These are phyloP conservation scores for Jamesozyma lodderae DNA, from an alignment of 805 yeast species.

Conservation along the genomic window DNA sequence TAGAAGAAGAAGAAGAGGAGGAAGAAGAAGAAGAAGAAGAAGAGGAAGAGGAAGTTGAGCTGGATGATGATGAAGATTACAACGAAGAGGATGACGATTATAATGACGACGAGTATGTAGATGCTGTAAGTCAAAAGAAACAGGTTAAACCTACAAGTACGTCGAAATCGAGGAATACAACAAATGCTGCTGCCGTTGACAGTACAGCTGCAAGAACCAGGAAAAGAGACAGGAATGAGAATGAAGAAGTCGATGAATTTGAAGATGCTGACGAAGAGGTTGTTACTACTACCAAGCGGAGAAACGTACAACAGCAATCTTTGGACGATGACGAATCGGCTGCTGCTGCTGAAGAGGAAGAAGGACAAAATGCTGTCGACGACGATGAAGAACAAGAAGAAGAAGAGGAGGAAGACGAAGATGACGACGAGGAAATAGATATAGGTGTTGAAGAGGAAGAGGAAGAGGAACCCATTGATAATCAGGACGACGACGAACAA, in stretches of 20 bases:
- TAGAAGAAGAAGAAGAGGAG: constrained; percentile 3
- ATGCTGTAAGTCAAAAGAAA: constrained; percentile 3
- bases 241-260: constrained; percentile 3
- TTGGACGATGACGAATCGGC: constrained; percentile 3
- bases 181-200: too few species aligned
- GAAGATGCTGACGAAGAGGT: constrained; percentile 9
- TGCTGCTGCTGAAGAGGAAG: constrained; percentile 3
- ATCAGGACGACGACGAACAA: constrained; percentile 3
- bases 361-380: constrained; percentile 5
- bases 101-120: not conserved
- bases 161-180: constrained; percentile 7
- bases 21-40: constrained; percentile 2
- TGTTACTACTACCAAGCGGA: too few species aligned
- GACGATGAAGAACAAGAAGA: constrained; percentile 14
- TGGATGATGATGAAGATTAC: constrained; percentile 1
- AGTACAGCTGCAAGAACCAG: not conserved
- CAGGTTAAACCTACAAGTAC: constrained; percentile 3
- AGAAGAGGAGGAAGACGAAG: constrained; percentile 15
- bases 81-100: not conserved
- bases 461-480: constrained; percentile 12
- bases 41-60: not conserved
- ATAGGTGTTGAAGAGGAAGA: constrained; percentile 15
- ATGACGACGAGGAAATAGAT: constrained; percentile 15
- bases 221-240: not conserved
- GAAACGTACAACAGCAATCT: too few species aligned